A percentile compares a stretch with the other conserved stretches of the same genome.
These are phyloP conservation scores for Knoxia roxburghii DNA, from an alignment of 257 asterid species.

Conservation along the genomic window DNA sequence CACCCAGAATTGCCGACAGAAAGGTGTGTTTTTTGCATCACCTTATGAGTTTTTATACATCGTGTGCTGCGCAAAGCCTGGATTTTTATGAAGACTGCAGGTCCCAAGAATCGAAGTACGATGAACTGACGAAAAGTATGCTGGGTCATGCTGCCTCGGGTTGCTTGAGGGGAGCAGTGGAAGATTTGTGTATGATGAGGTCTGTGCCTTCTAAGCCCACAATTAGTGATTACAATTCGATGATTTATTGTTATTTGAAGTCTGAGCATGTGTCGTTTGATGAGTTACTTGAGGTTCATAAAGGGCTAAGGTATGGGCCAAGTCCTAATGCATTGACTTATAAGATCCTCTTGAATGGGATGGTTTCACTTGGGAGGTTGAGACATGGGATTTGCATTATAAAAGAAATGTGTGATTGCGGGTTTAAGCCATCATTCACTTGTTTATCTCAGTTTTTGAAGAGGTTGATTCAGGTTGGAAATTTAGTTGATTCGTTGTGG, in stretches of 20 bases:
- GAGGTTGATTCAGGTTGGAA: slow-evolving; percentile 31
- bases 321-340: slow-evolving; percentile 48
- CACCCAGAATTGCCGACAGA: slow-evolving; percentile 2
- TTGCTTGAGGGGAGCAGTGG: slow-evolving; percentile 36
- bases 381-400: slow-evolving; percentile 37
- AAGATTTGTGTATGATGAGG: slow-evolving; percentile 38
- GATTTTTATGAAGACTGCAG: slow-evolving; percentile 13
- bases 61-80: slow-evolving; percentile 16
- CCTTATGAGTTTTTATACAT: slow-evolving; percentile 7
- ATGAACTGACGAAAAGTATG: slow-evolving; percentile 37
- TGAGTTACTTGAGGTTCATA: slow-evolving; percentile 37
- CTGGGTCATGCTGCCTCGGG: slow-evolving; percentile 44
- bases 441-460: slow-evolving; percentile 39
- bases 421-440: slow-evolving; percentile 41
- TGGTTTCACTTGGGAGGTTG: slow-evolving; percentile 30
- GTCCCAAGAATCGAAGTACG: slow-evolving; percentile 18
- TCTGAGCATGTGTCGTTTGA: slow-evolving; percentile 33
- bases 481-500: slow-evolving; percentile 28
- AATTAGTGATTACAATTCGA: slow-evolving; percentile 41
- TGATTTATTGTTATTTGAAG: slow-evolving; percentile 43
- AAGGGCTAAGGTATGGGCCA: slow-evolving; percentile 47
- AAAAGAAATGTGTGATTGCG: slow-evolving; percentile 41
- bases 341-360: slow-evolving; percentile 42
- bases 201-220: slow-evolving; percentile 41
- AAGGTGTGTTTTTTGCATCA: slow-evolving; percentile 7